phyloP scores from a whole-genome alignment of 2,329 filamentous ascomycete genomes.

The Aspergillus fumigatiaffinis region DNA sequence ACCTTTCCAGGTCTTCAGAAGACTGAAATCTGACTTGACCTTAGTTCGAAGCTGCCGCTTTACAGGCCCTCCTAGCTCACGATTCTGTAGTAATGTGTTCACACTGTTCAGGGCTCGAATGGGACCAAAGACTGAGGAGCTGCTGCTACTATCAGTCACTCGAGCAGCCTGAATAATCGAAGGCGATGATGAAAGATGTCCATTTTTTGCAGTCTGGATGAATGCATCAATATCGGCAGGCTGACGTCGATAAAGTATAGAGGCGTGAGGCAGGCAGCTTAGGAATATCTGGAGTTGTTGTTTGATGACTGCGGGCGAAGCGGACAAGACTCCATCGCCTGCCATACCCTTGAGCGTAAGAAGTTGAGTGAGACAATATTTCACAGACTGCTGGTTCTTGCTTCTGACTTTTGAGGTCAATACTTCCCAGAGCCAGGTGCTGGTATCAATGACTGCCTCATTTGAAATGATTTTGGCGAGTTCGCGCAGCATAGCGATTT shows the following conservation, averaged over 20 bases:
- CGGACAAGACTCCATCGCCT: not conserved
- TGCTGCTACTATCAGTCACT: not conserved
- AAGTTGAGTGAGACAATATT: not conserved
- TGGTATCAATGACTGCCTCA: conserved; percentile 5
- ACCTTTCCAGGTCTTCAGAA: conserved; percentile 50
- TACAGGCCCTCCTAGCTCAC: conserved; percentile 25
- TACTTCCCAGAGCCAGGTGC: conserved; percentile 5
- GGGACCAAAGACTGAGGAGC: not conserved
- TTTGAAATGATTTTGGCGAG: conserved; percentile 7
- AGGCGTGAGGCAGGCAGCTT: conserved; percentile 7
- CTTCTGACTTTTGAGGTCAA: not conserved
- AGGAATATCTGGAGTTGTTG: conserved; percentile 5
- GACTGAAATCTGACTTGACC: conserved; percentile 39
- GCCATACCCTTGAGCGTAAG: not conserved
- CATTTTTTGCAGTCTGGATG: conserved; percentile 17
- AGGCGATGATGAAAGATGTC: conserved; percentile 14
- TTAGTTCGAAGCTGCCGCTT: conserved; percentile 17
- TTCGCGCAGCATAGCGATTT: conserved; percentile 8
- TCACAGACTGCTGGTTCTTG: not conserved
- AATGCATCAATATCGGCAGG: conserved; percentile 18
- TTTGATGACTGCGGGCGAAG: not conserved
- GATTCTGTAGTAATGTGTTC: conserved; percentile 22
- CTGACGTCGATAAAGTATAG: conserved; percentile 14
- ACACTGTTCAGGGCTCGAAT: conserved; percentile 1
- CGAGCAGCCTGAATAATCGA: conserved; percentile 7